These are phyloP conservation scores for Emericellopsis cladophorae DNA, from an alignment of 2,329 filamentous ascomycete genomes.

Conservation along the genomic window DNA sequence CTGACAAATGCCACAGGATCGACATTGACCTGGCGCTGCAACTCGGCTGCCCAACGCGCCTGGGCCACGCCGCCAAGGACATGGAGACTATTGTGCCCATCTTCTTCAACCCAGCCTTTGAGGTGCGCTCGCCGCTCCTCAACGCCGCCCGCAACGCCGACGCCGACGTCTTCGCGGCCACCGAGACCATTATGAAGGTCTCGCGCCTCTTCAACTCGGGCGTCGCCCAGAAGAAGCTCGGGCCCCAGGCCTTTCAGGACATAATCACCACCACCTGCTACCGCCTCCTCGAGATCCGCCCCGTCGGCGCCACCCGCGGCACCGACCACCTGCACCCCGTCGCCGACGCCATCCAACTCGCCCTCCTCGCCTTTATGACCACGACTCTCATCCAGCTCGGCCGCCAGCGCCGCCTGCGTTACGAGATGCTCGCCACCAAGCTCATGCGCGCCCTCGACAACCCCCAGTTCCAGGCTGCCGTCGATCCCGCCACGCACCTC, in stretches of 20 bases:
- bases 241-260: slow-evolving; percentile 11
- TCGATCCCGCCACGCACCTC: slow-evolving; percentile 3
- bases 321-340: slow-evolving; percentile 2
- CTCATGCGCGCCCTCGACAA: slow-evolving; percentile 4
- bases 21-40: slow-evolving; percentile 4
- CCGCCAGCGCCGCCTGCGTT: slow-evolving; percentile 3
- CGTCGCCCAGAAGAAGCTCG: slow-evolving; percentile 5
- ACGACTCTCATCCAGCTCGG: slow-evolving; percentile 7
- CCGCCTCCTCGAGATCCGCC: slow-evolving; percentile 9
- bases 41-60: background rate
- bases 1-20: slow-evolving; percentile 1
- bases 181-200: slow-evolving; percentile 2
- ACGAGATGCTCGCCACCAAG: slow-evolving; percentile 2
- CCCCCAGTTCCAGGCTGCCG: background rate
- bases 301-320: slow-evolving; percentile 1
- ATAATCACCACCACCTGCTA: slow-evolving; percentile 11
- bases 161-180: background rate
- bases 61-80: slow-evolving; percentile 1
- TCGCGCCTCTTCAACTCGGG: slow-evolving; percentile 2
- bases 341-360: slow-evolving; percentile 11
- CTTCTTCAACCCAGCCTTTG: slow-evolving; percentile 2
- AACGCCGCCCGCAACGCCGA: slow-evolving; percentile 3
- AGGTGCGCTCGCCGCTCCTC: slow-evolving; percentile 3
- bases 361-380: slow-evolving; percentile 12
- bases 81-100: slow-evolving; percentile 2